A percentile compares a stretch with the other conserved stretches of the same genome.
These are phyloP conservation scores for Biscutella laevigata DNA, from an alignment of 441 rosid genomes.

Conservation along the genomic window DNA sequence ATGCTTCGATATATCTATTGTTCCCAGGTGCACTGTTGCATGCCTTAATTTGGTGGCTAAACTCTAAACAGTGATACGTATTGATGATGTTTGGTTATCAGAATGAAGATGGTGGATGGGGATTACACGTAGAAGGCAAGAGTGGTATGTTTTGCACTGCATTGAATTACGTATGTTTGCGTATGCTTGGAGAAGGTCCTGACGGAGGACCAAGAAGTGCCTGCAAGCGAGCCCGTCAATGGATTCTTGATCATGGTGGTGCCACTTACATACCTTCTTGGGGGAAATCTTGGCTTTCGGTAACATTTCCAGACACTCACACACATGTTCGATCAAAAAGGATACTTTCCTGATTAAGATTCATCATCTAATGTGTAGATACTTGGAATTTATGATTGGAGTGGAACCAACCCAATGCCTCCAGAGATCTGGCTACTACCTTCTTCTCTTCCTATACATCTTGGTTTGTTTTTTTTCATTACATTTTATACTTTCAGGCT, in stretches of 20 bases:
- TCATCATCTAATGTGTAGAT: slow-evolving; percentile 25
- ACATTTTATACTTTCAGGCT: background rate
- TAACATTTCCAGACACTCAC: background rate
- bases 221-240: background rate
- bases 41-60: too few species aligned
- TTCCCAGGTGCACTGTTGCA: slow-evolving; percentile 19
- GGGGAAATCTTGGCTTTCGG: slow-evolving; percentile 19
- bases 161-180: slow-evolving; percentile 11
- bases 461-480: slow-evolving; percentile 21
- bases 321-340: too few species aligned
- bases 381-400: slow-evolving; percentile 44
- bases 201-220: slow-evolving; percentile 1
- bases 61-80: too few species aligned
- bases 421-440: slow-evolving; percentile 51
- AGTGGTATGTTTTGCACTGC: slow-evolving; percentile 3
- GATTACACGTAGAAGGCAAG: slow-evolving; percentile 10
- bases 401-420: slow-evolving; percentile 40
- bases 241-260: slow-evolving; percentile 14
- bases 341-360: too few species aligned
- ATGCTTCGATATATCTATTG: slow-evolving; percentile 11
- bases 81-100: too few species aligned
- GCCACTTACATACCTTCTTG: slow-evolving; percentile 13
- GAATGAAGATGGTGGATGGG: slow-evolving; percentile 20
- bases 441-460: slow-evolving; percentile 36
- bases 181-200: slow-evolving; percentile 1